phyloP scores from a whole-genome alignment of 2,329 filamentous ascomycete genomes.

The Aspergillus costaricaensis region DNA sequence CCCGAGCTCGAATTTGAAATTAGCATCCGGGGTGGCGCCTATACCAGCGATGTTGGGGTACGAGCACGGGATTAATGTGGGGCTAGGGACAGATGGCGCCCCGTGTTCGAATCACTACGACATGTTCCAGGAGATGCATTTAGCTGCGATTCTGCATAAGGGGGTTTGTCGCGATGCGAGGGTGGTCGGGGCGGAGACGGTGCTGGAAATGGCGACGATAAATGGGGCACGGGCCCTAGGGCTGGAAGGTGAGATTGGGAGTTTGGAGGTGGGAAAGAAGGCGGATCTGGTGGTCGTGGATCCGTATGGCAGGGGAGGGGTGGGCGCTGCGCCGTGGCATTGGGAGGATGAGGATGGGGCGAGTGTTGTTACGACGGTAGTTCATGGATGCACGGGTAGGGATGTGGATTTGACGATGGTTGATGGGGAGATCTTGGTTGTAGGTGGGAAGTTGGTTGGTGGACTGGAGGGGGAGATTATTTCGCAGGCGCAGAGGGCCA shows the following conservation, averaged over 20 bases:
- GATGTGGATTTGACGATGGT: conserved; percentile 48
- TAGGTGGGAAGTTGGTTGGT: conserved; percentile 29
- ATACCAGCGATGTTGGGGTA: conserved; percentile 4
- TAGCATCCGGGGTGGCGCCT: conserved; percentile 51
- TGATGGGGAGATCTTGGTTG: conserved; percentile 43
- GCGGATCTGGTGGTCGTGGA: conserved; percentile 43
- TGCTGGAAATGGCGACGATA: conserved; percentile 56
- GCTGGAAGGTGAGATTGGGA: conserved; percentile 42
- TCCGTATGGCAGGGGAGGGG: conserved; percentile 28
- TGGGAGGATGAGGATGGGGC: conserved; percentile 15
- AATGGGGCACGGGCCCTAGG: conserved; percentile 53
- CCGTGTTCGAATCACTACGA: conserved; percentile 57
- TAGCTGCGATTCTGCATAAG: conserved; percentile 54
- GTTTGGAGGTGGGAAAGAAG: conserved; percentile 45
- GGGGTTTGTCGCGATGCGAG: conserved; percentile 46
- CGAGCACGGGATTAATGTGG: conserved; percentile 45
- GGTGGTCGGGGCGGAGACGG: conserved; percentile 47
- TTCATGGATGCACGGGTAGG: conserved; percentile 45
- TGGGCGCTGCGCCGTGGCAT: conserved; percentile 40
- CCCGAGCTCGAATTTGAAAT: conserved; percentile 54
- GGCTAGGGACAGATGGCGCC: conserved; percentile 56
- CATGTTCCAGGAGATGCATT: conserved; percentile 56
- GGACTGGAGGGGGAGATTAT: conserved; percentile 19
- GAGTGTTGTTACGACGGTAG: conserved; percentile 38
- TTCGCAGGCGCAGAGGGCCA: background rate